A percentile compares a stretch with the other conserved stretches of the same genome.
phyloP scores from a whole-genome alignment of 1,284 basidiomycete species.

The Cryptococcus sp. region DNA sequence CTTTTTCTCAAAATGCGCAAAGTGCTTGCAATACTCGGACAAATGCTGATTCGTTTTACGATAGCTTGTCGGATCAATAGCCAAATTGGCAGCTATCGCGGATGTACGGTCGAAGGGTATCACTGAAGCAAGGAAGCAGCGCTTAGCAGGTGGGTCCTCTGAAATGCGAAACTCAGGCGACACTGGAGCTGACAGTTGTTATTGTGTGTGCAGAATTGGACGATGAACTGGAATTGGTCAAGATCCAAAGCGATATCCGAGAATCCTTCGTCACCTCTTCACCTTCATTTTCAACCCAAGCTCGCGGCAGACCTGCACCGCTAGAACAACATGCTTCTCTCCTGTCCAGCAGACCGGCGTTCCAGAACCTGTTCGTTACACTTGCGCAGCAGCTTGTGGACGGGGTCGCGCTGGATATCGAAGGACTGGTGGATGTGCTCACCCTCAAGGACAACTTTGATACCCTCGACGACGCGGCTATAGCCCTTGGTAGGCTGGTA shows the following conservation, averaged over 20 bases:
- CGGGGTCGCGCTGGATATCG: slow-evolving; percentile 51
- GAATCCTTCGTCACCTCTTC: slow-evolving; percentile 24
- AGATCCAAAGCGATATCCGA: slow-evolving; percentile 58
- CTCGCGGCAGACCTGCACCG: not conserved
- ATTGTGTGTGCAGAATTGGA: slow-evolving; percentile 48
- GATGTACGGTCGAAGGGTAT: slow-evolving; percentile 59
- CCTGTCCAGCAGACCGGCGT: slow-evolving; percentile 30
- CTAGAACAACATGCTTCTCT: slow-evolving; percentile 16
- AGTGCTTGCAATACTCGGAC: not conserved
- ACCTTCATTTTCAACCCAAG: slow-evolving; percentile 2
- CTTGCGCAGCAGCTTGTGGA: slow-evolving; percentile 41
- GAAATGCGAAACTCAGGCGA: no score
- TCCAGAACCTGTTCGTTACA: slow-evolving; percentile 30
- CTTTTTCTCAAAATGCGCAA: not conserved
- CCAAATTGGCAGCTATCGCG: slow-evolving; percentile 82
- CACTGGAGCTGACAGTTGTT: no score
- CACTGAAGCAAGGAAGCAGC: slow-evolving; percentile 14
- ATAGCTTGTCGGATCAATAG: slow-evolving; percentile 86
- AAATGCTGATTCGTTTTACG: slow-evolving; percentile 1
- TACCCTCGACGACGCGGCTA: slow-evolving; percentile 51
- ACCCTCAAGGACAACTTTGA: slow-evolving; percentile 57
- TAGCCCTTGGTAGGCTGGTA: slow-evolving; percentile 56
- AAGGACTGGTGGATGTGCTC: slow-evolving; percentile 59
- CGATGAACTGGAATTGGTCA: slow-evolving; percentile 58
- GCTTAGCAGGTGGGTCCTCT: slow-evolving; percentile 25